Base-by-base conservation (phyloP, 1,284 basidiomycete genomes). In the Grifola frondosa region DNA sequence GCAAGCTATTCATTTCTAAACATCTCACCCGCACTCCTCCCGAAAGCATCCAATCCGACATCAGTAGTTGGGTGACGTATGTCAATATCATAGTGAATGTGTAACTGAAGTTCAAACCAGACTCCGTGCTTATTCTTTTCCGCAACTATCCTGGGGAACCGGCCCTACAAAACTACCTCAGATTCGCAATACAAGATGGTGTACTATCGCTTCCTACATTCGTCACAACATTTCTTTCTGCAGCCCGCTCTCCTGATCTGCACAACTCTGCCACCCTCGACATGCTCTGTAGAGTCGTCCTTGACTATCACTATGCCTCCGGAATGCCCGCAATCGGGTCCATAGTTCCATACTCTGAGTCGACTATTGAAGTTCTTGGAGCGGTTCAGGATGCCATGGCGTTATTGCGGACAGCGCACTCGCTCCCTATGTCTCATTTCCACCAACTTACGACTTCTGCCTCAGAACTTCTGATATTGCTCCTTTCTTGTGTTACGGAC, bases 91-190 rank as follows among this genome's bases (percentile, higher is more conserved):
- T 12, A 7, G 7, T 5, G 16, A 19, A 26, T 34, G 26, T 19
- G 11, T 23, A 30, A 25, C 33, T 32, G n/a, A n/a, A n/a, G n/a
- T n/a, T 15, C 6, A 22, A 12, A 34, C 40, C 53, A 89, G 86
- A 84, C 55, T 81, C 85, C 4, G 75, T 88, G 9, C 68, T 89
- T 30, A 64, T 75, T 6, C 67, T 89, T 13, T 85, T 79, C 56
- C 69, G 75, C 32, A 74, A 74, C 34, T 84, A 86, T 55, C 81
- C 84, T 20, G 81, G 78, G 20, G 78, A 85, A 54, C 73, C 76
- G 20, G 70, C 71, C 31, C 69, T 89, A 12, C 73, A 77, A 43
- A 72, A 68, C 28, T 89, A 89, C 57, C 63, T 89, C 39, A 77
- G 71, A 51, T 59, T 67, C 43, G 82, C 83, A 6, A 67, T 89